These are phyloP conservation scores for Mycena polygramma DNA, from an alignment of 768 basidiomycete species.

Conservation along the genomic window DNA sequence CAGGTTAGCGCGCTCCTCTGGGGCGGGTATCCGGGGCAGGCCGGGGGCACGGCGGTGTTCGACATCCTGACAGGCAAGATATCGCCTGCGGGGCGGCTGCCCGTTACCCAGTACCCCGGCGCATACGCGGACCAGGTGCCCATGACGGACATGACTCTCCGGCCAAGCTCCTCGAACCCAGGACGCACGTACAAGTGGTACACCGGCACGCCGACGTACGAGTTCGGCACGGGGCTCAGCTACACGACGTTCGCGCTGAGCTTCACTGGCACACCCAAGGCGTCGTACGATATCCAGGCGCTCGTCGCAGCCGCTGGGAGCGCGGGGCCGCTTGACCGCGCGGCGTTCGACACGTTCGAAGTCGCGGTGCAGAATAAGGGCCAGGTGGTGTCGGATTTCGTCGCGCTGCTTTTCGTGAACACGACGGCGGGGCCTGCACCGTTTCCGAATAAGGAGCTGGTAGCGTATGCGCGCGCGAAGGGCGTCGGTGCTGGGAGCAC, in stretches of 20 bases:
- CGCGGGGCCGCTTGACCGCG: slow-evolving; percentile 52
- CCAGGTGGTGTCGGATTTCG: slow-evolving; percentile 65
- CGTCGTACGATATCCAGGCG: slow-evolving; percentile 55
- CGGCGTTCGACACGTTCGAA: slow-evolving; percentile 61
- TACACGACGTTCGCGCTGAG: slow-evolving; percentile 63
- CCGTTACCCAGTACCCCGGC: slow-evolving; percentile 66
- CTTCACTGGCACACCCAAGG: slow-evolving; percentile 53
- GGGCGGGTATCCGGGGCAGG: slow-evolving; percentile 70
- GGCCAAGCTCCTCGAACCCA: slow-evolving; percentile 60
- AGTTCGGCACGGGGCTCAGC: slow-evolving; percentile 68
- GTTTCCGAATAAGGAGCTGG: slow-evolving; percentile 63
- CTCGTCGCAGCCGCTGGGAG: slow-evolving; percentile 46
- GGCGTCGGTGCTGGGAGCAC: slow-evolving; percentile 44
- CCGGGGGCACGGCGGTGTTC: slow-evolving; percentile 65
- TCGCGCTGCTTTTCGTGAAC: slow-evolving; percentile 65
- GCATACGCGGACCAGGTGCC: slow-evolving; percentile 59
- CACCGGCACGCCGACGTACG: slow-evolving; percentile 61
- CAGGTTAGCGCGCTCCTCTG: slow-evolving; percentile 67
- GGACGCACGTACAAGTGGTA: slow-evolving; percentile 74
- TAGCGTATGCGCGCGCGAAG: slow-evolving; percentile 60
- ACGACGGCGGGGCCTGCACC: slow-evolving; percentile 64
- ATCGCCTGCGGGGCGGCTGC: slow-evolving; percentile 67
- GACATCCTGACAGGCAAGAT: slow-evolving; percentile 65
- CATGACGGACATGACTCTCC: slow-evolving; percentile 72
- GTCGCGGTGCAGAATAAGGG: slow-evolving; percentile 65